phyloP scores from a whole-genome alignment of 768 basidiomycete genomes.

The Galerina marginata region DNA sequence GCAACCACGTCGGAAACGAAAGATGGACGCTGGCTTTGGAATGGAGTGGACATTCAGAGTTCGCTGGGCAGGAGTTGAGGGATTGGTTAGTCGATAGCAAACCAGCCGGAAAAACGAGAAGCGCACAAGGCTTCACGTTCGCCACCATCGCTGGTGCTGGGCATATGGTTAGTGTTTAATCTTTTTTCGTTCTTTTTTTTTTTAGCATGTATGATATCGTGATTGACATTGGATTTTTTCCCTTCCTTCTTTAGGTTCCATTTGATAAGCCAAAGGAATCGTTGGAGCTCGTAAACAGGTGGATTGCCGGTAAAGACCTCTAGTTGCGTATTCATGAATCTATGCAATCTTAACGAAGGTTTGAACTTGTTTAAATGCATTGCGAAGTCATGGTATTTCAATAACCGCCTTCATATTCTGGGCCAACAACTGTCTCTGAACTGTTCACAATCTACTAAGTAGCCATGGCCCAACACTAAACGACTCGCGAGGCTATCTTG shows the following conservation, averaged over 20 bases:
- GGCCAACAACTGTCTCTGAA: neutral
- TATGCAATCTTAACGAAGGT: too few species aligned
- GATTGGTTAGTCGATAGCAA: slow-evolving; percentile 65
- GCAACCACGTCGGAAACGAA: slow-evolving; percentile 79
- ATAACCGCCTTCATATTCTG: neutral
- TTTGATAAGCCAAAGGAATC: slow-evolving; percentile 67
- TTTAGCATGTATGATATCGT: neutral
- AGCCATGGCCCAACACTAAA: too few species aligned
- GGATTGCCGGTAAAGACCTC: slow-evolving; percentile 34
- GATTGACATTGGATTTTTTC: too few species aligned
- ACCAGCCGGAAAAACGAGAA: slow-evolving; percentile 43
- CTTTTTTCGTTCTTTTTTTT: neutral
- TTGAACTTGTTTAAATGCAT: too few species aligned
- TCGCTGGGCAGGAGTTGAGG: slow-evolving; percentile 45
- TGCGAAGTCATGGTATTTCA: too few species aligned
- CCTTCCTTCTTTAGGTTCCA: slow-evolving; percentile 47
- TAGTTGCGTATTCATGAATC: neutral
- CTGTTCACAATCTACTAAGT: too few species aligned
- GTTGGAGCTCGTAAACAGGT: slow-evolving; percentile 52
- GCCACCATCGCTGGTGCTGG: slow-evolving; percentile 70
- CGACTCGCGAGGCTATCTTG: too few species aligned
- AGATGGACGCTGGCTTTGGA: slow-evolving; percentile 72
- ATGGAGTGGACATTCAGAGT: slow-evolving; percentile 67
- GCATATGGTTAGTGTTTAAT: slow-evolving; percentile 59
- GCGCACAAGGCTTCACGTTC: slow-evolving; percentile 61